Evolutionary conservation across 768 basidiomycete species (phyloP).

Genomic region (Mycena chlorophos): DNA sequence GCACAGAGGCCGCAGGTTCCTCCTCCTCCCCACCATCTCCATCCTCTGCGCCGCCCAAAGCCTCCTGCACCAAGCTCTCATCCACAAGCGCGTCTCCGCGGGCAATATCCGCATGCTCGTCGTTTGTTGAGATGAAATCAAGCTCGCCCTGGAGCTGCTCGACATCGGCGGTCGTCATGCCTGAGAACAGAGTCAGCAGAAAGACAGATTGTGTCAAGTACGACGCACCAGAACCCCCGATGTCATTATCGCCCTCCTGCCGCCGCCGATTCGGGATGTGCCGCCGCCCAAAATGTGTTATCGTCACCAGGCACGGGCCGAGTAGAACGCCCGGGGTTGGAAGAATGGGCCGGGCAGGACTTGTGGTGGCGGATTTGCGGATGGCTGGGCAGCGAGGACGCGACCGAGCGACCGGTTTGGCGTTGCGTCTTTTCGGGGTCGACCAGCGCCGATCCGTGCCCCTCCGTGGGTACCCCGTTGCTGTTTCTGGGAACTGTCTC

Average conservation of each 20-base stretch:
- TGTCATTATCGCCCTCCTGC: no score
- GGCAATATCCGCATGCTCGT: conserved; percentile 13
- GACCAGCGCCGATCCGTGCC: neutral
- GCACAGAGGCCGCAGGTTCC: neutral
- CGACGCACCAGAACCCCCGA: no score
- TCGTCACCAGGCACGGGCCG: no score
- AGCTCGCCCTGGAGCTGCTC: neutral
- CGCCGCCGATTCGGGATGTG: no score
- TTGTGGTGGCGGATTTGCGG: neutral
- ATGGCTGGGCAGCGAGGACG: neutral
- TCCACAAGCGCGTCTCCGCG: neutral
- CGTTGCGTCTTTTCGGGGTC: neutral
- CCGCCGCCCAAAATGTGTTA: no score
- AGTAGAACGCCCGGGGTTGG: no score
- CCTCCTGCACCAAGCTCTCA: conserved; percentile 1
- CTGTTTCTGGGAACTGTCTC: no score
- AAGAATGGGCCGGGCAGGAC: no score
- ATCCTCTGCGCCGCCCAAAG: neutral
- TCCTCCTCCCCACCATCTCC: neutral
- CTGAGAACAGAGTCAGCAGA: neutral
- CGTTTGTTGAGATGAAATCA: conserved; percentile 4
- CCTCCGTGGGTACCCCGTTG: no score
- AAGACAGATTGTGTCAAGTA: neutral
- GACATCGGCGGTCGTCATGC: neutral
- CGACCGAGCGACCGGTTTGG: neutral